Evolutionary conservation across 768 basidiomycete genomes (phyloP).

Genomic region (Lyophyllum semitale): DNA sequence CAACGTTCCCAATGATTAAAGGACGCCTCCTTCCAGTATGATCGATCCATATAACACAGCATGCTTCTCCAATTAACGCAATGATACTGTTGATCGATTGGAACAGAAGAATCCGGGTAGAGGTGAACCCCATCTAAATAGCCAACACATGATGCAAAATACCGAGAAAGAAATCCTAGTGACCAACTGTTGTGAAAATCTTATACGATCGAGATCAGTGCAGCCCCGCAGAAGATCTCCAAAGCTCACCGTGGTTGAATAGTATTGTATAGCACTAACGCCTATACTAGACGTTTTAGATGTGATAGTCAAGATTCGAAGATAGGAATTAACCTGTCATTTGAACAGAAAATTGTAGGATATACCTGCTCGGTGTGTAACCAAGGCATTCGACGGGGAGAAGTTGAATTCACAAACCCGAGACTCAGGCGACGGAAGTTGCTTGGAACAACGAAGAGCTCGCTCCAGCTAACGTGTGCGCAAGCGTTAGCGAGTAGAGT

Average conservation of each 20-base stretch:
- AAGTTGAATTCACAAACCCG: constrained; percentile 30
- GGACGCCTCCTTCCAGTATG: constrained; percentile 39
- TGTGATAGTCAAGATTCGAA: too few species aligned
- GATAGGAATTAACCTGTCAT: constrained; percentile 50
- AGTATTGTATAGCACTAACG: constrained; percentile 58
- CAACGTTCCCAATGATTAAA: constrained; percentile 43
- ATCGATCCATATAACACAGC: constrained; percentile 48
- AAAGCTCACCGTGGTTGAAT: constrained; percentile 40
- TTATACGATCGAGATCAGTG: constrained; percentile 6
- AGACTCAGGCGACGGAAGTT: constrained; percentile 50
- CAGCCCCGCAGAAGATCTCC: not conserved
- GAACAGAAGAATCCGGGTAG: constrained; percentile 47
- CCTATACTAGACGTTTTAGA: constrained; percentile 16
- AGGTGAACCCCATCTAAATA: constrained; percentile 46
- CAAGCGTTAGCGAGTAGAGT: not conserved
- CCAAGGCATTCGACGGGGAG: constrained; percentile 12
- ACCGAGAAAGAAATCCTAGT: not conserved
- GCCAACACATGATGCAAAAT: constrained; percentile 15
- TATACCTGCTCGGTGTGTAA: constrained; percentile 26
- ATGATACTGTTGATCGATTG: constrained; percentile 58
- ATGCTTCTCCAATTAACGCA: constrained; percentile 52
- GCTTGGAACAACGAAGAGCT: constrained; percentile 40
- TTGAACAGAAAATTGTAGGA: constrained; percentile 57
- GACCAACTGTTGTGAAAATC: constrained; percentile 37
- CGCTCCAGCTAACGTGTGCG: constrained; percentile 30